Evolutionary conservation across 1,284 basidiomycete species (phyloP), one percentile per base, ranked within the genome.

Genomic region (Stygiomarasmius scandens): DNA sequence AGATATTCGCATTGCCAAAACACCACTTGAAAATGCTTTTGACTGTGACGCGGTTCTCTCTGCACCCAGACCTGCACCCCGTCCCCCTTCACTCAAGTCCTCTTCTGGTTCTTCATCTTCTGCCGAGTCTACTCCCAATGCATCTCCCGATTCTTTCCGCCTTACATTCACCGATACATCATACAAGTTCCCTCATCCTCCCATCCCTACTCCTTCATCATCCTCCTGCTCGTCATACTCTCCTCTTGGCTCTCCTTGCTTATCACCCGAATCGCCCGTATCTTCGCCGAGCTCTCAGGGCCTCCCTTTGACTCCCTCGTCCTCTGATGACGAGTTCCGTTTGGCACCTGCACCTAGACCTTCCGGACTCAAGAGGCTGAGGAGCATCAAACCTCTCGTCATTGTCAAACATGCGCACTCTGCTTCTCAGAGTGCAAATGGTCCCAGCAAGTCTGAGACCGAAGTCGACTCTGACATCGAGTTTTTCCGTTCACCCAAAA

Each of bases 221-320:
- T 51, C 58, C 27, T 45, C 52, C 20, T 52, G 53, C 29, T 32
- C 29, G 5, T 32, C 29, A 32, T 32, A 32, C 12, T 32, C 29
- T 12, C 29, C 29, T 32, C 29, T 32, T 12, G 29, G 29, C 12
- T 32, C 29, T 12, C 29, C 29, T 32, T 61, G 59, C 49, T 61
- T 63, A 38, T 29, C 62, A 51, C 70, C 71, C 20, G 52, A 62
- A 22, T 71, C 72, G 19, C 56, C 69, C 2, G 69, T 68, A 14
- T 73, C 73, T 2, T 74, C 72, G 55, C 68, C 73, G 2, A 63
- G 68, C 41, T 71, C 72, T 1, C 66, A 66, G 10, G 66, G 63
- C 8, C 67, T 76, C 52, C 76, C 75, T 22, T 58, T 63, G n/a
- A 79, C 77, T 5, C 78, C 78, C 14, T 65, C 68, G 1, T 71